Conservation (phyloP, 352 stramenopile species). For the Phytophthora pini region DNA sequence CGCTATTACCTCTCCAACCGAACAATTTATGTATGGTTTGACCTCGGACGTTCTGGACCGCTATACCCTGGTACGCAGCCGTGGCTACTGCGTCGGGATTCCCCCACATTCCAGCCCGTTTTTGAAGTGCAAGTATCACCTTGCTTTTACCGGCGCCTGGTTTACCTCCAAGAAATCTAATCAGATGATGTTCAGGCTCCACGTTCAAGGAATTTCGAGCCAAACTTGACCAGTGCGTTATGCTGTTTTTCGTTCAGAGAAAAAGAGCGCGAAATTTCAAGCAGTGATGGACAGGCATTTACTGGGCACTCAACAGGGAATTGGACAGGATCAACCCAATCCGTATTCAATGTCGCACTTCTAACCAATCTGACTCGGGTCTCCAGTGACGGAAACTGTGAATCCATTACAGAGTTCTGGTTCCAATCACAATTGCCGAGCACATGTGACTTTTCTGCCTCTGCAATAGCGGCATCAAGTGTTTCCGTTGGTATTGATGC, state of each 20-base stretch:
- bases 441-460: neutral
- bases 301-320: no score
- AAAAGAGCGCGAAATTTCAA: neutral
- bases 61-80: conserved; percentile 7
- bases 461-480: neutral
- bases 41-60: neutral
- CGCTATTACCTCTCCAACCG: neutral
- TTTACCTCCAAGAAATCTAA: conserved; percentile 8
- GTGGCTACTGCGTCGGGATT: neutral
- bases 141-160: conserved; percentile 8
- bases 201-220: neutral
- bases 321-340: no score
- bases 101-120: neutral
- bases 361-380: neutral
- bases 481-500: neutral
- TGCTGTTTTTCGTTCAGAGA: conserved; percentile 7
- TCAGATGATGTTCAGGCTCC: neutral
- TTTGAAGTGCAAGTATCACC: conserved; percentile 3
- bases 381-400: neutral
- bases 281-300: no score
- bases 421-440: no score
- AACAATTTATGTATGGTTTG: conserved; percentile 8
- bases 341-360: neutral
- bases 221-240: neutral
- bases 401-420: no score